Percentiles rank a stretch among this genome's conserved stretches.
These are phyloP conservation scores for Psidium friedrichsthalianum DNA, from an alignment of 345 rosid genomes.

Conservation along the genomic window DNA sequence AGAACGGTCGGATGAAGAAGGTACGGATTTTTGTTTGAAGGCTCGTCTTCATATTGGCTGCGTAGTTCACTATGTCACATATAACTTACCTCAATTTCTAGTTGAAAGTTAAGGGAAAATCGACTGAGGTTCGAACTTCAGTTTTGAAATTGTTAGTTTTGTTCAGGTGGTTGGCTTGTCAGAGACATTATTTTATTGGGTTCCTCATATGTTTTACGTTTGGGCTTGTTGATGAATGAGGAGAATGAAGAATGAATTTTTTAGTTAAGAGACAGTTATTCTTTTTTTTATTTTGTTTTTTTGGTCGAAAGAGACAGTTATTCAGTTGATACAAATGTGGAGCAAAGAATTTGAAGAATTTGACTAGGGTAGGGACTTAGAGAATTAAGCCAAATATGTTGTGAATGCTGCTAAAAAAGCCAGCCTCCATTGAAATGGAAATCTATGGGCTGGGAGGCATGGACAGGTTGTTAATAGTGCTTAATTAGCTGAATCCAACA, in stretches of 20 bases:
- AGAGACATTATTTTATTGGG: not conserved
- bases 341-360: not conserved
- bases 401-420: not conserved
- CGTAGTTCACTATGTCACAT: not conserved
- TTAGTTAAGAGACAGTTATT: not conserved
- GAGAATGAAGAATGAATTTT: not conserved
- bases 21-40: conserved; percentile 12
- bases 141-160: not conserved
- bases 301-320: not conserved
- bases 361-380: not conserved
- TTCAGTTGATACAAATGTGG: not conserved
- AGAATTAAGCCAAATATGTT: not conserved
- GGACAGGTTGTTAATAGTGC: not conserved
- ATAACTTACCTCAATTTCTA: not conserved
- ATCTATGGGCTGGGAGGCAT: not conserved
- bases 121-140: not conserved
- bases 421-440: not conserved
- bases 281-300: no score
- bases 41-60: not conserved
- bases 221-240: not conserved
- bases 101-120: not conserved
- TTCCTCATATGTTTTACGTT: not conserved
- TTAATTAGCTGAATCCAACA: not conserved
- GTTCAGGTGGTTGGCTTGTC: not conserved
- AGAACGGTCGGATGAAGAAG: conserved; percentile 85